Evolutionary conservation across 1,284 basidiomycete genomes (phyloP), one percentile per base, ranked within the genome.

Genomic region (Trichosporon asahii): DNA sequence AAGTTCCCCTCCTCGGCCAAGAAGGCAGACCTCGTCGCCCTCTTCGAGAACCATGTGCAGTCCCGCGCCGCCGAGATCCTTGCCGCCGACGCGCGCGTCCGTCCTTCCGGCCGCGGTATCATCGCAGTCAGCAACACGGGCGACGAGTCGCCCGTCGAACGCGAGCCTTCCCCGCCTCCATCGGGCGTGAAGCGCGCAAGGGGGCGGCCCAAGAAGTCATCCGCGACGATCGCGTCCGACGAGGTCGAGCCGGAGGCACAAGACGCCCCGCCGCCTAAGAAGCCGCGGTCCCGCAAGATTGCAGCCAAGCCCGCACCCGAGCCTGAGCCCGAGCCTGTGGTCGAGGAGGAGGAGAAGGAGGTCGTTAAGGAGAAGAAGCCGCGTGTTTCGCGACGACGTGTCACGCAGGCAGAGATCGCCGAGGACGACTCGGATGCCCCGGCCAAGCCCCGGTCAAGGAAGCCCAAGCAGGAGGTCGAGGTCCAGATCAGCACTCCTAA

Each of bases 21-120:
- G 73, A 98, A 98, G 83, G 86, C 90, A 6, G 94, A 93, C 76
- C 88, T 98, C 27, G 88, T 98, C 11, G 86, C 89, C 49, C 84
- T 90, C 3, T 98, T 95, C 83, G 89, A 93, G 70, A 86, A 89
- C 40, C 86, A 93, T 81, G 88, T 98, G 75, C 89, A 88, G 76
- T 85, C 89, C 8, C 88, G 88, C 68, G 85, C 87, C 5, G 79
- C 83, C 21, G 89, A 89, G 75, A 70, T 78, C 9, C 72, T 77
- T n/a, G 74, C 70, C 64, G 78, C 71, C 46, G 73, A 68, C 63
- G 76, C 75, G 29, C 74, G 68, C 44, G 77, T 84, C 25, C 70
- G 74, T 65, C 77, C 83, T 3, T 82, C 80, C 7, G 73, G 65
- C 7, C 76, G 74, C 61, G 84, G 84, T n/a, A 83, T 85, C 46